These are phyloP conservation scores for Acanthamoeba castellanii DNA, from an alignment of 208 protist species.

Conservation along the genomic window DNA sequence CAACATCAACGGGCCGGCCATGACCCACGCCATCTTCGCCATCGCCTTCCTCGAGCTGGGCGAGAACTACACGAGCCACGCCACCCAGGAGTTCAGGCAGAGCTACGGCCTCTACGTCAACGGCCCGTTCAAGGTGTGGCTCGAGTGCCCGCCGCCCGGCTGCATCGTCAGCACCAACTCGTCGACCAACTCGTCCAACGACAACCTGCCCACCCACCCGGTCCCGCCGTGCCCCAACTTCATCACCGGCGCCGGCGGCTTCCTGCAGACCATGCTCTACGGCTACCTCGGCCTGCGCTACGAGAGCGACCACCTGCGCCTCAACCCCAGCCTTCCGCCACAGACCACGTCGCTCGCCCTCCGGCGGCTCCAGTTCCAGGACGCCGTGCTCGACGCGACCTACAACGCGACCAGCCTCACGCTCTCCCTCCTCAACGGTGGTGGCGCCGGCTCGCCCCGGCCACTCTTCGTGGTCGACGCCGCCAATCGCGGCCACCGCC, in stretches of 20 bases:
- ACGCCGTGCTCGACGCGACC: neutral
- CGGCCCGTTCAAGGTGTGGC: slow-evolving; percentile 67
- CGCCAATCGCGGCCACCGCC: neutral
- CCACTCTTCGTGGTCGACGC: neutral
- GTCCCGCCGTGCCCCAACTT: slow-evolving; percentile 72
- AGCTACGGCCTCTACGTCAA: slow-evolving; percentile 75
- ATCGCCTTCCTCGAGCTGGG: slow-evolving; percentile 72
- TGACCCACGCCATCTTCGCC: slow-evolving; percentile 72
- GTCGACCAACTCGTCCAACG: slow-evolving; percentile 63
- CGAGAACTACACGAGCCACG: slow-evolving; percentile 56
- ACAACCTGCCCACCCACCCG: slow-evolving; percentile 60
- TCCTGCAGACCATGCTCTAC: slow-evolving; percentile 71
- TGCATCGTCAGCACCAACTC: slow-evolving; percentile 39
- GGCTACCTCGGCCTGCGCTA: slow-evolving; percentile 58
- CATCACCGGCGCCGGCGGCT: slow-evolving; percentile 69
- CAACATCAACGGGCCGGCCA: slow-evolving; percentile 62
- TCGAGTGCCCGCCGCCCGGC: slow-evolving; percentile 71
- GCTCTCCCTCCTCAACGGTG: neutral
- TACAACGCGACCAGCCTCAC: slow-evolving; percentile 10
- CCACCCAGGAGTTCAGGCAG: slow-evolving; percentile 63
- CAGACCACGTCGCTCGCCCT: slow-evolving; percentile 23
- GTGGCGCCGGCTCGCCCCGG: neutral
- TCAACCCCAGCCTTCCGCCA: slow-evolving; percentile 31
- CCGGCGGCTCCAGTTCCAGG: slow-evolving; percentile 26
- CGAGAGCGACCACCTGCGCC: slow-evolving; percentile 49